Conservation (phyloP, 352 stramenopile species). For the Phytophthora sp. region DNA sequence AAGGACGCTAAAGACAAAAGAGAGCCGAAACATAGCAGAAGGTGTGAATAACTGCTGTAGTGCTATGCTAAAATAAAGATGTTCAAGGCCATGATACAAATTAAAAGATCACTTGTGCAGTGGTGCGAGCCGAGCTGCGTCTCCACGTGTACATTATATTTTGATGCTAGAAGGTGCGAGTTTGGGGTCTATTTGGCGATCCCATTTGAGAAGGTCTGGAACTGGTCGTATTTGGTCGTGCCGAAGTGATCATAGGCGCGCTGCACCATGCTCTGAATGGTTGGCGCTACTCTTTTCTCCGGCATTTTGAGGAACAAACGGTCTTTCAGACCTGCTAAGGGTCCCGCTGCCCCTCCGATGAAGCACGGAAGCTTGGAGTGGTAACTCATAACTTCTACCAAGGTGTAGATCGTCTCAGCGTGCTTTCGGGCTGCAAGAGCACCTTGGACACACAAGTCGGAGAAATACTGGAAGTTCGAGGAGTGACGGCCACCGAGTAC, state of each 20-base stretch:
- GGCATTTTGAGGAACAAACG: constrained; percentile 73
- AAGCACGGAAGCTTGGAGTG: constrained; percentile 84
- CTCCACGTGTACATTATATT: no score
- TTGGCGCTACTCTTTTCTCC: constrained; percentile 60
- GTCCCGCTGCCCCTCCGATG: constrained; percentile 36
- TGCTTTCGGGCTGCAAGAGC: constrained; percentile 93
- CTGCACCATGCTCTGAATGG: constrained; percentile 94
- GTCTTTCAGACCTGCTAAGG: constrained; percentile 59
- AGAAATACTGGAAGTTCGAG: constrained; percentile 93
- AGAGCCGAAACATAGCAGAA: neutral
- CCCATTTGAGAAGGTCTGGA: constrained; percentile 93
- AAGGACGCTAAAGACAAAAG: neutral
- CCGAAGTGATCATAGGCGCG: constrained; percentile 95
- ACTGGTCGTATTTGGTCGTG: constrained; percentile 96
- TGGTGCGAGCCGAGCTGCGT: no score
- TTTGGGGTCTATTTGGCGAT: constrained; percentile 86
- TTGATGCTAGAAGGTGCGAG: no score
- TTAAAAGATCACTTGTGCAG: no score
- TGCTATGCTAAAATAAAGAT: no score
- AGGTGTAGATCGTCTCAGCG: constrained; percentile 93
- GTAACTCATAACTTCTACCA: constrained; percentile 95
- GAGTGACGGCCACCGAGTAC: constrained; percentile 93
- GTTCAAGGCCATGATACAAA: no score
- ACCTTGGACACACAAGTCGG: constrained; percentile 93
- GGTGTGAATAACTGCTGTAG: no score